Base-by-base conservation (phyloP, 2,329 filamentous ascomycete genomes). In the Rhexocercosporidium sp. region DNA sequence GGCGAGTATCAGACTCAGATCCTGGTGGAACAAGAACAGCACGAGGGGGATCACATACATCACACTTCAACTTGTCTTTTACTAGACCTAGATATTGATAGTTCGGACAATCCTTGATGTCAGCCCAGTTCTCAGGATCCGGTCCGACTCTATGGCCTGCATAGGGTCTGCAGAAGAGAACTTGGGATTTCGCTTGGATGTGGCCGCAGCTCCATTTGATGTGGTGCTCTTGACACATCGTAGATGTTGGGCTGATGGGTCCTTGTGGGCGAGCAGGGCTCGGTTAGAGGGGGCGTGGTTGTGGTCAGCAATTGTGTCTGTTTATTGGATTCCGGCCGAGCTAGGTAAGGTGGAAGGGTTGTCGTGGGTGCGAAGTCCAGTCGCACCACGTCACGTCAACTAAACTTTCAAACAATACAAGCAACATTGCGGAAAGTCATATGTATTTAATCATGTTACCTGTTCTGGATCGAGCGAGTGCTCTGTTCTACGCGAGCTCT, bases 171-270 rank as follows among this genome's bases (percentile, higher is more conserved):
- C 53, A 56, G 31, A 56, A 56, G 1, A 16, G 4, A 8, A 56
- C 53, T 20, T 56, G 8, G 8, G 29, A 39, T 22, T 37, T 56
- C 9, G 8, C 22, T 37, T 56, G 18, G 4, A n/a, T 20, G 31
- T 39, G 31, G 31, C 31, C 31, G 9, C 53, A 56, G n/a, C 31
- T 56, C 31, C 6, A 56, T 39, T 34, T 34, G 8, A 18, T 56
- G 6, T 39, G 53, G n/a, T 31, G 22, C 18, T 56, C 53, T 56
- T 56, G 29, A 18, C 53, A 56, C 53, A 56, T 56, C n/a, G n/a
- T n/a, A n/a, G n/a, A n/a, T n/a, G 18, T 6, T 25, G 9, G 8
- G 1, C 12, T 5, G 34, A 37, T 11, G 12, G 34, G 4, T 7
- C 34, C 8, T 9, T 9, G n/a, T 44, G 3, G 44, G n/a, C 12